Base-by-base conservation (phyloP, 2,329 filamentous ascomycete genomes). In the Huntiella omanensis region DNA sequence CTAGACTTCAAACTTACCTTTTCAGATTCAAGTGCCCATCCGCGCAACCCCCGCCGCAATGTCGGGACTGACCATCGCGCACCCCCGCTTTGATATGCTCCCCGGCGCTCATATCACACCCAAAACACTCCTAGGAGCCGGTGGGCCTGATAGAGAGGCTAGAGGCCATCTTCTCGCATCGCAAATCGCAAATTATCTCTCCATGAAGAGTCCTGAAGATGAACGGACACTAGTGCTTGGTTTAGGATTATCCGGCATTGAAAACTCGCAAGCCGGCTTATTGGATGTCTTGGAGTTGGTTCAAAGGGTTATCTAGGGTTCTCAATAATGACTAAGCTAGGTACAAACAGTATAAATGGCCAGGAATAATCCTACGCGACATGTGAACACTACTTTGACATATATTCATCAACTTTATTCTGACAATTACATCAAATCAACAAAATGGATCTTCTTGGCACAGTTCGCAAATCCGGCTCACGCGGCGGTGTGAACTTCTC, bases 401-500 rank as follows among this genome's bases (percentile, higher is more conserved):
- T 28, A 7, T 28, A 28, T 7, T 28, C 8, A 28, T 10, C 22
- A 28, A 28, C 22, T 7, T 28, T 28, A 28, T 28, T 28, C 8
- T 28, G 2, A 28, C 22, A 28, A 28, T 3, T 28, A 10, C 34
- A 22, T 35, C 13, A n/a, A 19, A 22, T 35, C 6, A n/a, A 19
- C 43, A 47, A 50, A 48, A 95, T 98, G 91, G 91, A 98, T 71
- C 74, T 98, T 47, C 76, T 96, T 46, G 83, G 87, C 50, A 85
- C 83, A 37, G 81, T 98, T 51, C 84, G 87, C 57, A 96, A 98
- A 64, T 66, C 70, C 13, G 88, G 93, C 60, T 91, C 85, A 55
- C 80, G 91, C 54, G 91, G 91, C 57, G 91, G 91, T 58, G 82
- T 82, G 62, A 86, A 95, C 62, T 98, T 98, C 67, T 87, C 80